Evolutionary conservation across 2,329 filamentous ascomycete species (phyloP).

Genomic region (Neocucurbitaria cava): DNA sequence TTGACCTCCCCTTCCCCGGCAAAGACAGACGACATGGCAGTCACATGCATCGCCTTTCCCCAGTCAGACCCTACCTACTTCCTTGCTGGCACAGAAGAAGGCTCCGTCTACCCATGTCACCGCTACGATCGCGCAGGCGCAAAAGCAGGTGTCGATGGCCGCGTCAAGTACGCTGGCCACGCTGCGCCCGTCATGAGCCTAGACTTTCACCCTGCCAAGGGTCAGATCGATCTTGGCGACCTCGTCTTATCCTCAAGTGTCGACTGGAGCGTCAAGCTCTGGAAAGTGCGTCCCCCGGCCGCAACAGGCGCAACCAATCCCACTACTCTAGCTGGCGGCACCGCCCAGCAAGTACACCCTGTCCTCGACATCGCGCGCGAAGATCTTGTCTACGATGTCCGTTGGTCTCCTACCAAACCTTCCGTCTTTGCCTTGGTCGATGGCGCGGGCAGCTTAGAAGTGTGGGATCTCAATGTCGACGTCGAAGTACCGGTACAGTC

Average conservation of each 20-base stretch:
- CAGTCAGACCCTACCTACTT: constrained; percentile 97
- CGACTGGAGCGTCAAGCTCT: constrained; percentile 97
- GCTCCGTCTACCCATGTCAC: constrained; percentile 94
- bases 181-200: constrained; percentile 95
- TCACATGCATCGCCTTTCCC: constrained; percentile 93
- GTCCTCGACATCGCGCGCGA: constrained; percentile 91
- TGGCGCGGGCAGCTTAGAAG: constrained; percentile 86
- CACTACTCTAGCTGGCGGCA: constrained; percentile 45
- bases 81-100: constrained; percentile 95
- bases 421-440: constrained; percentile 95
- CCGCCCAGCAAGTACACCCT: constrained; percentile 66
- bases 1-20: constrained; percentile 80
- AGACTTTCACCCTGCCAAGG: constrained; percentile 91
- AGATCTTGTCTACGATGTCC: constrained; percentile 94
- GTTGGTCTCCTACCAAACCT: constrained; percentile 93
- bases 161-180: constrained; percentile 88
- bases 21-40: constrained; percentile 90
- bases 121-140: constrained; percentile 96
- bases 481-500: constrained; percentile 89
- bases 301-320: constrained; percentile 62
- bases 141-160: constrained; percentile 91
- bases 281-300: constrained; percentile 87
- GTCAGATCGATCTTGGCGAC: constrained; percentile 92
- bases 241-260: constrained; percentile 89
- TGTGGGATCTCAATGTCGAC: constrained; percentile 94